A percentile compares a stretch with the other conserved stretches of the same genome.
Conservation (phyloP, 257 asterid genomes). For the Penstemon davidsonii region DNA sequence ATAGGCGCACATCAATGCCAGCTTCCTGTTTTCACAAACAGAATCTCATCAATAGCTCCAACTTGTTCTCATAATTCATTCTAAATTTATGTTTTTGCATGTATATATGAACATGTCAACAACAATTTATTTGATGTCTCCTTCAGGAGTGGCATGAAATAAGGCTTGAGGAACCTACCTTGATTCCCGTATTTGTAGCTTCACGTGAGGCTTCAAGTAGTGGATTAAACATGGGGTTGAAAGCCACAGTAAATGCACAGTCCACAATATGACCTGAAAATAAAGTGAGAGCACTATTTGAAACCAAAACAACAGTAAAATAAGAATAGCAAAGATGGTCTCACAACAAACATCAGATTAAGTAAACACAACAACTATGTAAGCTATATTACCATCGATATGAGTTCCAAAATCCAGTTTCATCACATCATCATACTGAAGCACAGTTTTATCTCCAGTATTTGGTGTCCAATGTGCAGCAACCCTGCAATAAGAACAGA, state of each 20-base stretch:
- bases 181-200: conserved; percentile 94
- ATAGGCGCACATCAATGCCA: conserved; percentile 93
- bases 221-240: conserved; percentile 94
- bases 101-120: conserved; percentile 5
- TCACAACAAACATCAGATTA: conserved; percentile 8
- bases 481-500: conserved; percentile 56
- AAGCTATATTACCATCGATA: conserved; percentile 70
- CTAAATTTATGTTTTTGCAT: neutral
- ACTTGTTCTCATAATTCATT: conserved; percentile 17
- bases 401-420: conserved; percentile 98
- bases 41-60: conserved; percentile 19
- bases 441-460: conserved; percentile 92
- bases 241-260: conserved; percentile 95
- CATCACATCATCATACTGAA: conserved; percentile 96
- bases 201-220: conserved; percentile 97
- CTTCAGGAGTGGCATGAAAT: no score
- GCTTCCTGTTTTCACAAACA: conserved; percentile 62
- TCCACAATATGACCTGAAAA: conserved; percentile 88
- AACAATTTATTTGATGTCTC: neutral
- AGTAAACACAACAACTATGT: conserved; percentile 5
- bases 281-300: neutral
- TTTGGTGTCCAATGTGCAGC: conserved; percentile 99
- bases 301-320: conserved; percentile 16
- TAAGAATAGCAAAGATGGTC: neutral
- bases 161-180: conserved; percentile 41